These are phyloP conservation scores for Rhodotorula sp. DNA, from an alignment of 1,284 basidiomycete genomes.

Conservation along the genomic window DNA sequence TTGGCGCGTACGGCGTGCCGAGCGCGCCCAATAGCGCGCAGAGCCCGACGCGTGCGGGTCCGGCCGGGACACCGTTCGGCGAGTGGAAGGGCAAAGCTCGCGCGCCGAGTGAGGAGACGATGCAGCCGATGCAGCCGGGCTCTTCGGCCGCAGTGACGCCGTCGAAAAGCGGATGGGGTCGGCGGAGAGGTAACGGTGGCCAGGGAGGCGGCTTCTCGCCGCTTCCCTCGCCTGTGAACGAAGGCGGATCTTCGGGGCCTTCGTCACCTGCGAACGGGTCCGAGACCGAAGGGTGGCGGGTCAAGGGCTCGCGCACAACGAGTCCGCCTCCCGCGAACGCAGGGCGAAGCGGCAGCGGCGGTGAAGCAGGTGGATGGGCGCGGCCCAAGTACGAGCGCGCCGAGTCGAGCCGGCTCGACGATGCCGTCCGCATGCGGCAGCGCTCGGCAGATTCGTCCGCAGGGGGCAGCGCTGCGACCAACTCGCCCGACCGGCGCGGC, in stretches of 20 bases:
- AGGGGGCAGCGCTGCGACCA: background rate
- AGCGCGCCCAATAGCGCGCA: constrained; percentile 4
- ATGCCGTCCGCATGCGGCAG: background rate
- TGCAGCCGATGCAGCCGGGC: too few relatives aligned
- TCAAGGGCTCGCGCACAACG: too few relatives aligned
- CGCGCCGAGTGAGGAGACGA: background rate
- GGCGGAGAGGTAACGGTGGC: background rate
- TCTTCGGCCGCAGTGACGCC: too few relatives aligned
- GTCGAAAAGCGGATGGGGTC: background rate
- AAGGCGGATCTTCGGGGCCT: background rate
- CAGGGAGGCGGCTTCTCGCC: too few relatives aligned
- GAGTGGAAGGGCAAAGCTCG: constrained; percentile 1
- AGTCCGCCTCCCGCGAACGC: background rate
- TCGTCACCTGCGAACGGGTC: background rate
- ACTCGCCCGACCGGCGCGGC: too few relatives aligned
- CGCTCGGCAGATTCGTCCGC: background rate
- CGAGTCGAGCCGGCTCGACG: background rate
- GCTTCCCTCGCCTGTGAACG: constrained; percentile 14
- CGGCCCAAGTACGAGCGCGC: constrained; percentile 8
- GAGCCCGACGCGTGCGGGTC: background rate
- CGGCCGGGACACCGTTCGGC: background rate
- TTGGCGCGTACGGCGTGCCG: constrained; percentile 25
- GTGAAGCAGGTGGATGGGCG: background rate
- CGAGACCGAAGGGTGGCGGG: background rate
- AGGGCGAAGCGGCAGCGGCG: too few relatives aligned